Evolutionary conservation across 2,329 filamentous ascomycete species (phyloP), one percentile per base, ranked within the genome.

Genomic region (Colletotrichum australisinense): DNA sequence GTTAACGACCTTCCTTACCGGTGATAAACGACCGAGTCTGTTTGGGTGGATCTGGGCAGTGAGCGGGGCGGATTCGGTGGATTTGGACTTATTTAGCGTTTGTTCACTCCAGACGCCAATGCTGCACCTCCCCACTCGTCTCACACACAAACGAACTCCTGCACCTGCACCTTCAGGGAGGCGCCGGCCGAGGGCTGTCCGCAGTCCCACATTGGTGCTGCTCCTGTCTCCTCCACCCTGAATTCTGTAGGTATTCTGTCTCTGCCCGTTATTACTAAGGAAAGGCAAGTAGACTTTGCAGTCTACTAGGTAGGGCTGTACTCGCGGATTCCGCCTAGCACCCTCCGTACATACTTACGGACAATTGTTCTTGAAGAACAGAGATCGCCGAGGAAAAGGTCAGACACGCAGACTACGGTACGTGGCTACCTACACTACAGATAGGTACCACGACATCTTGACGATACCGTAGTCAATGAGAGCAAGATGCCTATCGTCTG

Each of bases 141-240:
- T 67, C 46, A 59, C 63, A 60, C 67, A 67, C 60, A 19, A 70
- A 67, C 68, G 55, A 70, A 67, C 55, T 24, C 62, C 67, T 66
- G 67, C 63, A 66, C 55, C 65, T 35, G 64, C 65, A 66, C 42
- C 62, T 55, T 4, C 38, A 53, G 32, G 24, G 63, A 56, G 62
- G 62, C 24, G 28, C 6, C 28, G 28, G 46, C 35, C 57, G 57
- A 35, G 46, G 62, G 22, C 62, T 53, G 6, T 56, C 52, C 46
- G 30, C 28, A 22, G 46, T 46, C 53, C 26, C 5, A 26, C 53
- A 28, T 16, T 56, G 16, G 42, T 49, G 42, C 42, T 22, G 19
- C 19, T 22, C 19, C 42, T 49, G 19, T 42, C 16, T 42, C 38
- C 38, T 42, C 38, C 32, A 35, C 32, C 14, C 38, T 42, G 5